These are phyloP conservation scores for Salix viminalis DNA, from an alignment of 345 rosid genomes.

Conservation along the genomic window DNA sequence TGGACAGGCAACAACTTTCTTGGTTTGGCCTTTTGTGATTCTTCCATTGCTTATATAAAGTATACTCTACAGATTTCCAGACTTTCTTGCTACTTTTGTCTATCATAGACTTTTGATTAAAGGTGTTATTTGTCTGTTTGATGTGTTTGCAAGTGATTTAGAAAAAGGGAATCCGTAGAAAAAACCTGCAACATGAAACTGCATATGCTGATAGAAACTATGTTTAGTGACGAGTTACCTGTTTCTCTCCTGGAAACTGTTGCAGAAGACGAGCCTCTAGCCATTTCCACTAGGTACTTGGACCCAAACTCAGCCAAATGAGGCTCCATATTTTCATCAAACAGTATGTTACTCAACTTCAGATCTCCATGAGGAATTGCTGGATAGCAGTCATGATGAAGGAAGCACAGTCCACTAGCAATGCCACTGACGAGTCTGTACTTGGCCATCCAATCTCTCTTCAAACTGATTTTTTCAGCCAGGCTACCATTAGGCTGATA, in stretches of 20 bases:
- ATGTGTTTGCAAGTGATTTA: not conserved
- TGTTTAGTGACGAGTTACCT: slow-evolving; percentile 24
- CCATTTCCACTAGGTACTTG: slow-evolving; percentile 43
- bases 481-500: slow-evolving; percentile 73
- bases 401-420: slow-evolving; percentile 77
- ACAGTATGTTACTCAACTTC: slow-evolving; percentile 54
- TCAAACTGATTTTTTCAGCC: slow-evolving; percentile 49
- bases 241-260: slow-evolving; percentile 26
- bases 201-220: not conserved
- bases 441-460: slow-evolving; percentile 63
- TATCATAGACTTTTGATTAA: not conserved
- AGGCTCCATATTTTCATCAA: slow-evolving; percentile 72
- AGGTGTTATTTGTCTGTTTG: slow-evolving; percentile 13
- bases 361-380: slow-evolving; percentile 86
- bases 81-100: not conserved
- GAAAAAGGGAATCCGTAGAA: not conserved
- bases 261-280: slow-evolving; percentile 36
- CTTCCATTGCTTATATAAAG: not conserved
- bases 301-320: slow-evolving; percentile 67
- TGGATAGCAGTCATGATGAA: slow-evolving; percentile 88
- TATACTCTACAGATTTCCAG: not conserved
- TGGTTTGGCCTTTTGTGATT: not conserved
- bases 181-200: not conserved
- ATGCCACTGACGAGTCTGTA: slow-evolving; percentile 59
- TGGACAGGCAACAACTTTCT: slow-evolving; percentile 4